Conservation (phyloP, 768 basidiomycete species). For the Lactarius evosmus region DNA sequence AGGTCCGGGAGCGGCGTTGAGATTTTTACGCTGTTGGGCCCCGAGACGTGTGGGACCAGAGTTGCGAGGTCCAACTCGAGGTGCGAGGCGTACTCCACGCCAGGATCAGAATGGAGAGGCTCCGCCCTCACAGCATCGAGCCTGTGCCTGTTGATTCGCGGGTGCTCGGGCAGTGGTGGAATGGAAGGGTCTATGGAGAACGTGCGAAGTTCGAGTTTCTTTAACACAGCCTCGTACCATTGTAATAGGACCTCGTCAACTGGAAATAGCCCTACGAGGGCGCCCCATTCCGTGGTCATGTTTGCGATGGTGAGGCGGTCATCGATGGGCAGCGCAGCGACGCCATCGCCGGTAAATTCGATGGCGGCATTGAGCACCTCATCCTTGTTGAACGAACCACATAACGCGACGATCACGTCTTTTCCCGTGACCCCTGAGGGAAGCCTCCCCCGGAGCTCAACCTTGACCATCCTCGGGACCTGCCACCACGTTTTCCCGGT, state of each 20-base stretch:
- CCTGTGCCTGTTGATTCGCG: slow-evolving; percentile 75
- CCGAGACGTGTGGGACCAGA: slow-evolving; percentile 92
- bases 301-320: slow-evolving; percentile 97
- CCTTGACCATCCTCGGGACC: slow-evolving; percentile 93
- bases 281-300: slow-evolving; percentile 99
- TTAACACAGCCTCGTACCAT: slow-evolving; percentile 81
- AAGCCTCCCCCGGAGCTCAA: slow-evolving; percentile 80
- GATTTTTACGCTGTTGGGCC: slow-evolving; percentile 96
- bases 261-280: slow-evolving; percentile 92
- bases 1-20: slow-evolving; percentile 91
- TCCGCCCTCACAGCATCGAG: slow-evolving; percentile 59
- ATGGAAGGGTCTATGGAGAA: slow-evolving; percentile 58
- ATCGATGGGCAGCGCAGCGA: slow-evolving; percentile 74
- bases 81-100: slow-evolving; percentile 80
- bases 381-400: slow-evolving; percentile 93
- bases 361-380: slow-evolving; percentile 96
- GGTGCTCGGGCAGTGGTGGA: slow-evolving; percentile 74
- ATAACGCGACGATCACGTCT: slow-evolving; percentile 96
- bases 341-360: slow-evolving; percentile 92
- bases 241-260: slow-evolving; percentile 75
- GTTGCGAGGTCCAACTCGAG: slow-evolving; percentile 90
- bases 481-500: slow-evolving; percentile 99
- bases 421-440: slow-evolving; percentile 93
- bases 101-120: slow-evolving; percentile 64
- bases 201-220: slow-evolving; percentile 70